phyloP scores from a whole-genome alignment of 2,329 filamentous ascomycete genomes.

The Remersonia thermophila region DNA sequence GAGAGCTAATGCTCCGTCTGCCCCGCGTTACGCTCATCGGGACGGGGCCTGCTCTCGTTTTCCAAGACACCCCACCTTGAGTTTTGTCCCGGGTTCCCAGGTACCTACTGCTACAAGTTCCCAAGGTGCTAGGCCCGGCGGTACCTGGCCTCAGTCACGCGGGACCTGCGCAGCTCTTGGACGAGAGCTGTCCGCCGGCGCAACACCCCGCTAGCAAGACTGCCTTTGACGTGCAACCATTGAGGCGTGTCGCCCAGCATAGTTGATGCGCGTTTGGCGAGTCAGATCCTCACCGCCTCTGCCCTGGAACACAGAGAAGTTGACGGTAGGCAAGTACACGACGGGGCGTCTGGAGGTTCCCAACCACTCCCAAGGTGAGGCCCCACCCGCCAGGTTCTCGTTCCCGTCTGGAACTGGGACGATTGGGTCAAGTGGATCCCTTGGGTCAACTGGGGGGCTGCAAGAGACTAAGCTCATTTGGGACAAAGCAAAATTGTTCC shows the following conservation, averaged over 20 bases:
- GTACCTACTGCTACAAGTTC: not conserved
- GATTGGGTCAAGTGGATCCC: too few relatives aligned
- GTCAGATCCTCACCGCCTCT: conserved; percentile 9
- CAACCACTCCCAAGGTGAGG: conserved; percentile 13
- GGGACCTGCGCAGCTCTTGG: conserved; percentile 5
- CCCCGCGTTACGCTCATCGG: conserved; percentile 7
- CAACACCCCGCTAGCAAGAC: not conserved
- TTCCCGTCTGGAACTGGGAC: conserved; percentile 4
- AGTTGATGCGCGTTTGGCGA: not conserved
- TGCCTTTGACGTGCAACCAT: not conserved
- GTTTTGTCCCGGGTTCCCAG: not conserved
- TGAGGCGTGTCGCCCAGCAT: too few relatives aligned
- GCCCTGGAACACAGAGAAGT: conserved; percentile 3
- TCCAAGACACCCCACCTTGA: conserved; percentile 10
- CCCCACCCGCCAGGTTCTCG: conserved; percentile 8
- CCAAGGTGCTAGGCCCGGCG: too few relatives aligned
- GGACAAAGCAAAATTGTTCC: conserved; percentile 16
- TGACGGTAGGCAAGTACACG: conserved; percentile 2
- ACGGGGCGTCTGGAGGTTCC: conserved; percentile 4
- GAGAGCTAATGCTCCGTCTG: conserved; percentile 5
- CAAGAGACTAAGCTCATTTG: conserved; percentile 11
- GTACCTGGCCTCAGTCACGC: too few relatives aligned
- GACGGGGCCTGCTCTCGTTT: not conserved
- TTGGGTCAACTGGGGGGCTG: too few relatives aligned
- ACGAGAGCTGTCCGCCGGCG: conserved; percentile 4